phyloP scores from a whole-genome alignment of 177 flowering plant genomes.

The Vitis hybrid region DNA sequence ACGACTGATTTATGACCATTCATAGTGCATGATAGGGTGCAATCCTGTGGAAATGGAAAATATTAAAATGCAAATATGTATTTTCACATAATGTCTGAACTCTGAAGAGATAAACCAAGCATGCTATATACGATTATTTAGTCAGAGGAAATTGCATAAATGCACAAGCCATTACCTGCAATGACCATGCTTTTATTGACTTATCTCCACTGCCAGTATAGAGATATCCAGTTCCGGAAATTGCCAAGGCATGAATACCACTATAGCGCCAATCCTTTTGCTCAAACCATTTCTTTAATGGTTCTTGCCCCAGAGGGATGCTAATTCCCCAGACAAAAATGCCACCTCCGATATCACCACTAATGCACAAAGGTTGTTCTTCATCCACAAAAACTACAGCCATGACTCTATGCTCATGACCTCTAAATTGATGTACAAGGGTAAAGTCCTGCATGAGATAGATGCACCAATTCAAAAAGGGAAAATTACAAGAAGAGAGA shows the following conservation, averaged over 20 bases:
- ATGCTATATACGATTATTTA: background rate
- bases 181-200: constrained; percentile 84
- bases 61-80: constrained; percentile 1
- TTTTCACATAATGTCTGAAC: background rate
- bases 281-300: constrained; percentile 70
- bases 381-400: constrained; percentile 61
- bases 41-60: constrained; percentile 54
- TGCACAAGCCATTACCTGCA: constrained; percentile 46
- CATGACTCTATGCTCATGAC: constrained; percentile 81
- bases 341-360: constrained; percentile 85
- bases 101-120: too few relatives aligned
- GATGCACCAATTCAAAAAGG: background rate
- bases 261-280: constrained; percentile 94
- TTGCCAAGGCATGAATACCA: constrained; percentile 83
- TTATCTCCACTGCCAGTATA: constrained; percentile 93
- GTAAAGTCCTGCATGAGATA: constrained; percentile 64
- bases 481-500: background rate
- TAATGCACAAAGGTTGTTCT: constrained; percentile 63
- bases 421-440: constrained; percentile 71
- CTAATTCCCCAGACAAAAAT: constrained; percentile 67
- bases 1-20: constrained; percentile 87
- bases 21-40: constrained; percentile 64
- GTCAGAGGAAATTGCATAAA: background rate
- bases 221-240: constrained; percentile 51
- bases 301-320: constrained; percentile 42